Conservation (phyloP, 1,284 basidiomycete species). For the Thecaphora thlaspeos region DNA sequence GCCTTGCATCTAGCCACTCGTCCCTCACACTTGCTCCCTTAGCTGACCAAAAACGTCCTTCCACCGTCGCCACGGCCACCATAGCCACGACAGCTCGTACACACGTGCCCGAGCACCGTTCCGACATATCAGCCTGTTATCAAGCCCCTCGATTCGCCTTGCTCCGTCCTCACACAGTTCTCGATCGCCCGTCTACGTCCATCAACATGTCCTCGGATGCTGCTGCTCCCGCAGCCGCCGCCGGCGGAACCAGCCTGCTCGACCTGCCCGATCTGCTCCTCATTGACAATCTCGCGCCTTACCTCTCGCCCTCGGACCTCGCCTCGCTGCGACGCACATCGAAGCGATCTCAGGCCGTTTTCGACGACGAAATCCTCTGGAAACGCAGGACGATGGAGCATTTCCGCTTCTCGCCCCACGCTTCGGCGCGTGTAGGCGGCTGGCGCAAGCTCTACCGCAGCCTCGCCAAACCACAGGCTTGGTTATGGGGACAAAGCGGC, state of each 20-base stretch:
- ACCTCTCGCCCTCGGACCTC: conserved; percentile 19
- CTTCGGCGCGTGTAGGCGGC: conserved; percentile 21
- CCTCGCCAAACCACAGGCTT: conserved; percentile 19
- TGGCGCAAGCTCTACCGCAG: conserved; percentile 35
- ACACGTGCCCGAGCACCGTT: too few relatives aligned
- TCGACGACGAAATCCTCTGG: conserved; percentile 32
- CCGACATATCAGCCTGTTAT: too few relatives aligned
- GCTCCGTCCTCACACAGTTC: too few relatives aligned
- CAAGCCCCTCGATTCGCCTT: too few relatives aligned
- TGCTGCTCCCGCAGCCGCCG: too few relatives aligned
- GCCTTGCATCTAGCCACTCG: too few relatives aligned
- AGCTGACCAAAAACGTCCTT: too few relatives aligned
- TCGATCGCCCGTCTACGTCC: too few relatives aligned
- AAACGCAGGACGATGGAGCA: conserved; percentile 23
- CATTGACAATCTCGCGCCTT: conserved; percentile 19
- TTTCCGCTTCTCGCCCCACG: conserved; percentile 30
- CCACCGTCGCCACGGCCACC: too few relatives aligned
- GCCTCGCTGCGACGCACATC: conserved; percentile 14
- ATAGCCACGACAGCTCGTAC: too few relatives aligned
- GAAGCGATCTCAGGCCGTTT: conserved; percentile 5
- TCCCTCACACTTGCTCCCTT: too few relatives aligned
- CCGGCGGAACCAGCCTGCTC: neutral
- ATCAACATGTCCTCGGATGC: too few relatives aligned
- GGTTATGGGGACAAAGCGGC: conserved; percentile 27
- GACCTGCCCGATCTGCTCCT: conserved; percentile 20